phyloP scores from a whole-genome alignment of 495 filamentous ascomycete species.

The Niebla homalea region DNA sequence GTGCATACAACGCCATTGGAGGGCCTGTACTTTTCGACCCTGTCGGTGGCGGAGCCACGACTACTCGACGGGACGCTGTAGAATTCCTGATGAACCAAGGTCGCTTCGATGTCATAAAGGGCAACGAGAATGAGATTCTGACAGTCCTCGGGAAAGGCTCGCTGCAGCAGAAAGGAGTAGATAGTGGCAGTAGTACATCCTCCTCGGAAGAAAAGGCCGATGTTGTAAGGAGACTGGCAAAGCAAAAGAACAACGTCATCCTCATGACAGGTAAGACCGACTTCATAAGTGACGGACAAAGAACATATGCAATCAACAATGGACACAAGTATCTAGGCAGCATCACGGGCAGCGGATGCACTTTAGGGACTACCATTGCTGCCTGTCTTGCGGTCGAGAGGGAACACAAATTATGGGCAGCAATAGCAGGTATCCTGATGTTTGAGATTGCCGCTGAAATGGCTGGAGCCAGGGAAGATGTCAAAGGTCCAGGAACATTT shows the following conservation, averaged over 20 bases:
- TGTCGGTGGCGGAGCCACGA: constrained; percentile 79
- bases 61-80: constrained; percentile 55
- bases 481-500: constrained; percentile 76
- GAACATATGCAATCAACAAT: constrained; percentile 55
- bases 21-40: constrained; percentile 79
- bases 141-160: constrained; percentile 44
- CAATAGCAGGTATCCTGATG: constrained; percentile 57
- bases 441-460: constrained; percentile 80
- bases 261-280: constrained; percentile 76
- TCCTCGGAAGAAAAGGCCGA: constrained; percentile 38
- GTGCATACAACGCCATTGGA: constrained; percentile 62
- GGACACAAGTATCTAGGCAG: constrained; percentile 65
- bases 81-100: constrained; percentile 58
- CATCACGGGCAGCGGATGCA: constrained; percentile 83
- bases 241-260: constrained; percentile 56
- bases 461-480: constrained; percentile 46
- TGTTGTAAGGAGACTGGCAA: constrained; percentile 52
- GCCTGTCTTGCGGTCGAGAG: constrained; percentile 50
- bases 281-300: constrained; percentile 61
- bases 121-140: constrained; percentile 82
- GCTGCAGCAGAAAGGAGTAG: constrained; percentile 76
- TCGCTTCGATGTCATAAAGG: constrained; percentile 82
- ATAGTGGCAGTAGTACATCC: constrained; percentile 51
- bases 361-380: constrained; percentile 68
- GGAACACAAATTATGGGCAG: constrained; percentile 51